Conservation (phyloP, 257 asterid species). For the Ehretia macrophylla region DNA sequence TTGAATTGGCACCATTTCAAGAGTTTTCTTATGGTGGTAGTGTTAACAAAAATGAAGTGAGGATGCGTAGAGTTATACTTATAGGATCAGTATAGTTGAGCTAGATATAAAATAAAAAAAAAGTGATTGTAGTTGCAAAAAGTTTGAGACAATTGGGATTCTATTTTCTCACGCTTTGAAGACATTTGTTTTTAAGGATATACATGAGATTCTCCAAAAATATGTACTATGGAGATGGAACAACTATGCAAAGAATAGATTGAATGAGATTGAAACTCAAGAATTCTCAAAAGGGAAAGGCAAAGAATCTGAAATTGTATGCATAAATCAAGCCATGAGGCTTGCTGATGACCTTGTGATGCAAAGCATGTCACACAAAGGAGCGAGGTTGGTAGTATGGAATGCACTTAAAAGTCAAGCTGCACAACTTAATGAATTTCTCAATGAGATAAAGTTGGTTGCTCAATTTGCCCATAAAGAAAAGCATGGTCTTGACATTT, state of each 20-base stretch:
- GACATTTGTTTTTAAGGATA: constrained; percentile 2
- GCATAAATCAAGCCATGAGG: constrained; percentile 4
- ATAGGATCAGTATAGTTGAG: neutral
- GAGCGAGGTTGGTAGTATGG: constrained; percentile 3
- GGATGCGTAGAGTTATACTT: too few relatives aligned
- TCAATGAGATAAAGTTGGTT: neutral
- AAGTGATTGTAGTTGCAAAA: constrained; percentile 1
- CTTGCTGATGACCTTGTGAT: constrained; percentile 6
- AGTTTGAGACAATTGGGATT: constrained; percentile 11
- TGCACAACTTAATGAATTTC: neutral
- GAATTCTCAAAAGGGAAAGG: too few relatives aligned
- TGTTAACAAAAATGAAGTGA: neutral
- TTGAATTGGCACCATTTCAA: neutral
- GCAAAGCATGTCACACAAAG: constrained; percentile 5
- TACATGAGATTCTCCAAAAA: neutral
- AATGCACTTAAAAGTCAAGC: constrained; percentile 1
- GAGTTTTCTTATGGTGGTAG: neutral
- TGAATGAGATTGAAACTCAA: neutral
- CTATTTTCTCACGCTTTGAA: constrained; percentile 9
- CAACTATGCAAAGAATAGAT: neutral
- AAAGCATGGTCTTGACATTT: too few relatives aligned
- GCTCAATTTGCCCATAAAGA: too few relatives aligned
- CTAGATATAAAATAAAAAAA: neutral
- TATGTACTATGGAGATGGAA: constrained; percentile 5
- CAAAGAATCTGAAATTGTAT: too few relatives aligned